Conservation (phyloP, 345 rosid genomes). For the Bruguiera sexangula region DNA sequence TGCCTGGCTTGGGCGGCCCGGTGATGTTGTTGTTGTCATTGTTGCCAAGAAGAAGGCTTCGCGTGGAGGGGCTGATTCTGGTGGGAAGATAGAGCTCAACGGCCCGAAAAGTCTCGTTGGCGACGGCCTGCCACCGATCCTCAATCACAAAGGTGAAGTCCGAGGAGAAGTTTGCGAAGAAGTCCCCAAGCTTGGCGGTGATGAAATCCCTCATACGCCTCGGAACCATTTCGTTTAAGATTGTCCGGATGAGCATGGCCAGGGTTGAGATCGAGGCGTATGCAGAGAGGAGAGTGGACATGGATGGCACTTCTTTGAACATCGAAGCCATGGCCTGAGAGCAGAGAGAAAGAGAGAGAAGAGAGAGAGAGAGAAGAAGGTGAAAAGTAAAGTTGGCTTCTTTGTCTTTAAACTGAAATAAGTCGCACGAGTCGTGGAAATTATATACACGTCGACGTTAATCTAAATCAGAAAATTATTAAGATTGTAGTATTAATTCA, state of each 20-base stretch:
- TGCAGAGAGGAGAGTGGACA: constrained; percentile 27
- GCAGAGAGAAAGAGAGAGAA: not conserved
- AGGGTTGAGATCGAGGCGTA: constrained; percentile 33
- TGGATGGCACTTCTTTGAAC: constrained; percentile 21
- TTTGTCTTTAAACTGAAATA: no score
- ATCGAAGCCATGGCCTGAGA: constrained; percentile 16
- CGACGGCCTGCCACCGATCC: constrained; percentile 41
- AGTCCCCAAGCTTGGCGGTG: constrained; percentile 7
- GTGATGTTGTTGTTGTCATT: constrained; percentile 29
- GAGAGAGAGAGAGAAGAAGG: no score
- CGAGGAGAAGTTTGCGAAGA: constrained; percentile 16
- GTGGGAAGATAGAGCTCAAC: constrained; percentile 36
- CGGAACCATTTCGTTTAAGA: constrained; percentile 35
- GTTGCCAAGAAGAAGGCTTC: constrained; percentile 30
- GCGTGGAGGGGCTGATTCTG: constrained; percentile 17
- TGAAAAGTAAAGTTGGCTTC: not conserved
- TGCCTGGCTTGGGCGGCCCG: constrained; percentile 19
- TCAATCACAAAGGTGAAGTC: constrained; percentile 36
- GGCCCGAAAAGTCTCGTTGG: constrained; percentile 35
- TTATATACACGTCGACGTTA: no score
- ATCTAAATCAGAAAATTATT: no score
- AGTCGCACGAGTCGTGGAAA: no score
- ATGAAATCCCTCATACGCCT: constrained; percentile 14
- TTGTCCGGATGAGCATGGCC: constrained; percentile 32
- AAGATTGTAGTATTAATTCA: no score